Evolutionary conservation across 192 early-diverging fungal species (phyloP).

Genomic region (Coemansia sp.): DNA sequence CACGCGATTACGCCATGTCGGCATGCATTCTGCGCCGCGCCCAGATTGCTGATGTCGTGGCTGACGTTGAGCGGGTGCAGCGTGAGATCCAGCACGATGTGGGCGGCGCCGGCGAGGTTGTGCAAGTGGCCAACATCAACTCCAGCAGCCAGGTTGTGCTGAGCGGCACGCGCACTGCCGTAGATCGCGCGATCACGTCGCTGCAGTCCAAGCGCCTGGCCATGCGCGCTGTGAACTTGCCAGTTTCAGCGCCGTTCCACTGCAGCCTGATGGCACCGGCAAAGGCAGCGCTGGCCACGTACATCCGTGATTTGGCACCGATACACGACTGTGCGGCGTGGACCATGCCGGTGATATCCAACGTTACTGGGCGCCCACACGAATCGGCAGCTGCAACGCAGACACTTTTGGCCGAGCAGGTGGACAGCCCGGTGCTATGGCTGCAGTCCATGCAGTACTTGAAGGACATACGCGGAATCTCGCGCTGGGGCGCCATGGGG

Average conservation of each 20-base stretch:
- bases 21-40: slow-evolving; percentile 79
- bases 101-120: slow-evolving; percentile 58
- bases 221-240: slow-evolving; percentile 82
- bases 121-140: slow-evolving; percentile 88
- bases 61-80: slow-evolving; percentile 41
- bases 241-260: slow-evolving; percentile 97
- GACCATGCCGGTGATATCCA: slow-evolving; percentile 83
- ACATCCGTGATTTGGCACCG: slow-evolving; percentile 63
- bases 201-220: slow-evolving; percentile 82
- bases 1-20: slow-evolving; percentile 80
- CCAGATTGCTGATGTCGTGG: slow-evolving; percentile 68
- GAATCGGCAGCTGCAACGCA: slow-evolving; percentile 60
- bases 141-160: slow-evolving; percentile 83
- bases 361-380: slow-evolving; percentile 86
- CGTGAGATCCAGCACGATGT: slow-evolving; percentile 20
- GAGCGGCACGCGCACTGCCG: slow-evolving; percentile 82
- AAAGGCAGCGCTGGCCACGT: slow-evolving; percentile 68
- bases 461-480: slow-evolving; percentile 69
- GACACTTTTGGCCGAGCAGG: slow-evolving; percentile 70
- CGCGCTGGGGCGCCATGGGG: slow-evolving; percentile 84
- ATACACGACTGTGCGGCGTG: slow-evolving; percentile 63
- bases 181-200: slow-evolving; percentile 77
- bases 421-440: slow-evolving; percentile 88
- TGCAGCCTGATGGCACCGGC: slow-evolving; percentile 90
- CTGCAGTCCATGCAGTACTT: slow-evolving; percentile 78